Evolutionary conservation across 306 rosid genomes (phyloP).

Genomic region (Corylus heterophylla): DNA sequence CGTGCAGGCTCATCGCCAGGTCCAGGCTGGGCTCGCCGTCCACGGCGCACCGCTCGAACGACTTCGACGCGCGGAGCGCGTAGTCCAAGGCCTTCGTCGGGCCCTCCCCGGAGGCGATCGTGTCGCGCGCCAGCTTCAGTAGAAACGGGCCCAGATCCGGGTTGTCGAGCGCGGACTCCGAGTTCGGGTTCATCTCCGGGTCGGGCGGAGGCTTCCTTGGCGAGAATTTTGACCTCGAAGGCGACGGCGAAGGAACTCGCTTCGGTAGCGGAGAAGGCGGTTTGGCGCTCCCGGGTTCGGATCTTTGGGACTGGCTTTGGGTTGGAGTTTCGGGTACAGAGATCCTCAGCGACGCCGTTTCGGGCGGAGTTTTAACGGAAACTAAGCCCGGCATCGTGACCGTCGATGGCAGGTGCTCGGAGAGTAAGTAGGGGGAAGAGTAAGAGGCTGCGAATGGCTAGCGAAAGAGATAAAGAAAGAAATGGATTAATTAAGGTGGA

Average conservation of each 20-base stretch:
- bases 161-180: conserved; percentile 81
- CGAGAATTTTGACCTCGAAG: conserved; percentile 71
- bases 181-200: conserved; percentile 19
- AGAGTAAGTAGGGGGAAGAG: background rate
- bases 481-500: background rate
- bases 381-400: conserved; percentile 80
- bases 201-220: conserved; percentile 69
- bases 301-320: conserved; percentile 47
- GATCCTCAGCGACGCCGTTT: conserved; percentile 57
- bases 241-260: conserved; percentile 75
- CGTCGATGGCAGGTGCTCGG: background rate
- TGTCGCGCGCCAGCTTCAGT: conserved; percentile 82
- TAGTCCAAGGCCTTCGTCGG: conserved; percentile 84
- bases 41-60: conserved; percentile 86
- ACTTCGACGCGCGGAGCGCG: conserved; percentile 82
- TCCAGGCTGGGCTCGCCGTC: conserved; percentile 88
- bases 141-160: conserved; percentile 99
- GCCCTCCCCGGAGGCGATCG: conserved; percentile 95
- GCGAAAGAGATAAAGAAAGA: background rate
- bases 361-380: conserved; percentile 78
- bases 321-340: conserved; percentile 50
- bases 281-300: conserved; percentile 41
- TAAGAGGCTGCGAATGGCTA: background rate
- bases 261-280: conserved; percentile 74
- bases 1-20: conserved; percentile 95